Evolutionary conservation across 2,329 filamentous ascomycete genomes (phyloP).

Genomic region (Alternaria metachromatica): DNA sequence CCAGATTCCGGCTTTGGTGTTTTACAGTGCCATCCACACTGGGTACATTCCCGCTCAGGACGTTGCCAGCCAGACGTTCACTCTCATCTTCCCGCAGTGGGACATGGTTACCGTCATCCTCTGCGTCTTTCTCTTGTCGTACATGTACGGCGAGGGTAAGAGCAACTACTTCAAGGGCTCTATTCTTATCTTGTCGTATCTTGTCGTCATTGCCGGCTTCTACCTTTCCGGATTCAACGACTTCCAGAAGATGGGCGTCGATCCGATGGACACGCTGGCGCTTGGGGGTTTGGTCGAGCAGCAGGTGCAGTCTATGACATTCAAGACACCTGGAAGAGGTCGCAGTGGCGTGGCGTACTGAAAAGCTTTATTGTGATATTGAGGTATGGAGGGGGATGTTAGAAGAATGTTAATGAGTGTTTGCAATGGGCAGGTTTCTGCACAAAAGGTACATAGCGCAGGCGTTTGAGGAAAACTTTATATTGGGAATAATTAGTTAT

Average conservation of each 20-base stretch:
- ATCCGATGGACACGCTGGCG: conserved; percentile 45
- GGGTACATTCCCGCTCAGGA: conserved; percentile 62
- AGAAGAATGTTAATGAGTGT: background rate
- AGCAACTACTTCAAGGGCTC: conserved; percentile 99
- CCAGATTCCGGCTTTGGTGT: conserved; percentile 89
- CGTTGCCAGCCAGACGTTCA: conserved; percentile 70
- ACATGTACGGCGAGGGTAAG: conserved; percentile 98
- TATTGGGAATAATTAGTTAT: background rate
- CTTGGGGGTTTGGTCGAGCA: conserved; percentile 38
- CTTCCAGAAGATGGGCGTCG: conserved; percentile 51
- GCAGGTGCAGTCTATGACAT: conserved; percentile 43
- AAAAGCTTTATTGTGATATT: background rate
- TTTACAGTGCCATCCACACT: conserved; percentile 83
- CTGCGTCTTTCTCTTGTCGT: conserved; percentile 93
- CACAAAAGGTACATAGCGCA: background rate
- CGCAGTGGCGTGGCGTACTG: conserved; percentile 36
- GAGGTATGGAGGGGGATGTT: background rate
- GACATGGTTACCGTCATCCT: conserved; percentile 97
- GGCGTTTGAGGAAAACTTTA: background rate
- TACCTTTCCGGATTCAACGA: conserved; percentile 77
- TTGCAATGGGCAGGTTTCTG: background rate
- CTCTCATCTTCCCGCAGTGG: conserved; percentile 96
- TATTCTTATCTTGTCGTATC: conserved; percentile 88
- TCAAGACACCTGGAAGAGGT: conserved; percentile 40
- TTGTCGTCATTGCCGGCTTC: conserved; percentile 91